phyloP scores from a whole-genome alignment of 352 stramenopile species.

The Phytopythium delawarense region DNA sequence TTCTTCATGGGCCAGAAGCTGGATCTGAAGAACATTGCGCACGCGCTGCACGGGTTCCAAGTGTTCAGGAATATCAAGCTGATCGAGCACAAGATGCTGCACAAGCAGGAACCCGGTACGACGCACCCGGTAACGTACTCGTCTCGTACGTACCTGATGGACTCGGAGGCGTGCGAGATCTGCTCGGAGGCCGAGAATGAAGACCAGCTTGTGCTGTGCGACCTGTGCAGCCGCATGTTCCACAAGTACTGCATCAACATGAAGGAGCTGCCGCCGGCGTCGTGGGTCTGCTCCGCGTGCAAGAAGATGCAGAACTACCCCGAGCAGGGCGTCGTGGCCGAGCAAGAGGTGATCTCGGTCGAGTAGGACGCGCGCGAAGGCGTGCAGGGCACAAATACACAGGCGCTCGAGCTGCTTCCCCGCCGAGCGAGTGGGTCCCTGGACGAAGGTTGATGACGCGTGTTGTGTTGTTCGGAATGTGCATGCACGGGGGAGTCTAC shows the following conservation, averaged over 20 bases:
- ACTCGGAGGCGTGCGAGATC: slow-evolving; percentile 68
- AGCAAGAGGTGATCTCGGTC: slow-evolving; percentile 66
- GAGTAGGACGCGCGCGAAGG: slow-evolving; percentile 27
- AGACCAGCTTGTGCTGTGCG: slow-evolving; percentile 68
- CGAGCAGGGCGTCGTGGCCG: slow-evolving; percentile 43
- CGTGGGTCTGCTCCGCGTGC: slow-evolving; percentile 74
- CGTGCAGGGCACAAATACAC: slow-evolving; percentile 7
- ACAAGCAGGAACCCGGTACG: slow-evolving; percentile 61
- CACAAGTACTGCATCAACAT: slow-evolving; percentile 82
- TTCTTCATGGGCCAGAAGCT: slow-evolving; percentile 80
- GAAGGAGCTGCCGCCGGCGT: slow-evolving; percentile 66
- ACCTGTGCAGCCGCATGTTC: slow-evolving; percentile 83
- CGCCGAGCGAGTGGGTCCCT: neutral
- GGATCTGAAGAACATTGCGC: slow-evolving; percentile 79
- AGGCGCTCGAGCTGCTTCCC: neutral
- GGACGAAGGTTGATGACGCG: slow-evolving; percentile 1
- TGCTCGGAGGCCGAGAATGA: slow-evolving; percentile 56
- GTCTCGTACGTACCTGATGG: slow-evolving; percentile 73
- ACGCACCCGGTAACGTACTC: slow-evolving; percentile 50
- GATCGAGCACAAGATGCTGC: slow-evolving; percentile 59
- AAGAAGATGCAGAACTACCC: slow-evolving; percentile 64
- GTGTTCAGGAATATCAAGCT: slow-evolving; percentile 85
- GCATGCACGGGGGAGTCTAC: slow-evolving; percentile 3
- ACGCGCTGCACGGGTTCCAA: slow-evolving; percentile 78
- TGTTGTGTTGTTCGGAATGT: slow-evolving; percentile 26